Conservation (phyloP, 148 eudicot genomes). For the Rhododendron williamsianum region DNA sequence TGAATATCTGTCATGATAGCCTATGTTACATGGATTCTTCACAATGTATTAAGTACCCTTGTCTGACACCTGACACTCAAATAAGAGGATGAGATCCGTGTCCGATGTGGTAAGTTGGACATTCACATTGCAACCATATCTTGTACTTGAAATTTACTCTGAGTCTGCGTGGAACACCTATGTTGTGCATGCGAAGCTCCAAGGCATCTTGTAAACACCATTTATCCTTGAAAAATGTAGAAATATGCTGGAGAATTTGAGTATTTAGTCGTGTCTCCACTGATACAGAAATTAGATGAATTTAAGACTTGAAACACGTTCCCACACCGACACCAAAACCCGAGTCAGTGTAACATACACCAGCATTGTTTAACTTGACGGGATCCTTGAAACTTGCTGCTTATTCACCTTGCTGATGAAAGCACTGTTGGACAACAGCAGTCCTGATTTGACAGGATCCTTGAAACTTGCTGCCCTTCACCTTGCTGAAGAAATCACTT, state of each 20-base stretch:
- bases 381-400: neutral
- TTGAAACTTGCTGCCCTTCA: neutral
- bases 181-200: neutral
- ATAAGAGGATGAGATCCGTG: neutral
- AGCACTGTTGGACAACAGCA: neutral
- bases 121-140: neutral
- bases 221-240: neutral
- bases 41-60: neutral
- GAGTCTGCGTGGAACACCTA: neutral
- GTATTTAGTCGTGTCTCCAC: neutral
- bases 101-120: neutral
- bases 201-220: neutral
- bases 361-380: neutral
- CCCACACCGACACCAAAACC: neutral
- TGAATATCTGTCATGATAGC: neutral
- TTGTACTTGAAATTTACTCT: neutral
- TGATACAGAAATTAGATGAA: neutral
- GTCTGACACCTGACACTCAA: neutral
- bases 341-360: neutral
- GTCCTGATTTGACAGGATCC: neutral
- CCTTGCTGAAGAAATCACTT: neutral
- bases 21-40: neutral
- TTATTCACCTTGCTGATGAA: neutral
- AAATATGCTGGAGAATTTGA: neutral
- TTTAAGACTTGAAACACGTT: neutral